Evolutionary conservation across 495 filamentous ascomycete species (phyloP), one percentile per base, ranked within the genome.

Genomic region (Hyaloscypha finlandica): DNA sequence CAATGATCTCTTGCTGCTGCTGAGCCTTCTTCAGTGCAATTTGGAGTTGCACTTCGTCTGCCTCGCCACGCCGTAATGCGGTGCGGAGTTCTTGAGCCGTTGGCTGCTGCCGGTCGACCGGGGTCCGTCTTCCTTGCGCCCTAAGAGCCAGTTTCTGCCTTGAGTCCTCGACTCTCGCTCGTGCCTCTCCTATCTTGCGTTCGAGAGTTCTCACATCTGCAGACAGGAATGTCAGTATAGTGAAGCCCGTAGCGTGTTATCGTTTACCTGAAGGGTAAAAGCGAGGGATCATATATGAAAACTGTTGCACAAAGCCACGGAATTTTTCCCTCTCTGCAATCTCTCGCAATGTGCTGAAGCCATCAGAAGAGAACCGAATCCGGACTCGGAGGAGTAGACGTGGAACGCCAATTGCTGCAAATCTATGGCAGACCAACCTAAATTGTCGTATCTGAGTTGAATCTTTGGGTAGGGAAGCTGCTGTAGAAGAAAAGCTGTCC

Each of bases 281-380:
- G 62, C 83, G 87, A 71, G 88, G 88, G 73, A 91, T 85, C 77
- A 91, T 84, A 74, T 92, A 92, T 70, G 86, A 88, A 74, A 92
- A 86, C 72, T 88, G 85, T 75, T 82, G 86, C 57, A 90, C 87
- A 77, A 88, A 82, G 67, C 77, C 80, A 42, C 86, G 83, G 22
- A 89, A 79, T 72, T 88, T 83, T 16, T 74, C 72, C 54, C 78
- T 75, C 33, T 70, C 69, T 30, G 79, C 76, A 39, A 86, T 81
- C 20, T 77, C 78, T 25, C 86, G 81, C 55, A 92, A 74, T 55
- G 84, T 77, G 35, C 77, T 74, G 60, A 92, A 85, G 1, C 87
- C 89, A 60, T 81, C 77, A 14, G 71, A 68, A 6, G 86, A 88
- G 67, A 90, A 91, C 39, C 89, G 82, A 25, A 86, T 79, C 9